A percentile compares a stretch with the other conserved stretches of the same genome.
Conservation (phyloP, 768 basidiomycete species). For the Termitomyces sp. region DNA sequence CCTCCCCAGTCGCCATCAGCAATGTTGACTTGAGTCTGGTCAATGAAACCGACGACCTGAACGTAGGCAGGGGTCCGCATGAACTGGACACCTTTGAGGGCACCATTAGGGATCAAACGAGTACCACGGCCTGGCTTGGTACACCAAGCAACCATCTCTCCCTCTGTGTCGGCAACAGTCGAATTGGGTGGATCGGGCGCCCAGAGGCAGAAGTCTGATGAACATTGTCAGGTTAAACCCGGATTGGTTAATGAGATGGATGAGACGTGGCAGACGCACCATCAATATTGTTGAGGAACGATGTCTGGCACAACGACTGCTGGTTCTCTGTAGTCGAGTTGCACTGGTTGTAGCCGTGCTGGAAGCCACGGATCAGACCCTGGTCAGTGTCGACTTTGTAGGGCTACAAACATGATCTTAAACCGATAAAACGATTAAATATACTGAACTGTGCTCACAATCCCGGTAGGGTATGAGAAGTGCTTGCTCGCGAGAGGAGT, state of each 20-base stretch:
- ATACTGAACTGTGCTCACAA: constrained; percentile 28
- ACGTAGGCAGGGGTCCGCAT: constrained; percentile 51
- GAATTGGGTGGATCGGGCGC: constrained; percentile 43
- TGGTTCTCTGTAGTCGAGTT: constrained; percentile 64
- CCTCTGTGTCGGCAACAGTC: constrained; percentile 55
- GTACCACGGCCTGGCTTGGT: constrained; percentile 60
- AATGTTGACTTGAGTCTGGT: constrained; percentile 56
- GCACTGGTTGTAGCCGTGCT: constrained; percentile 64
- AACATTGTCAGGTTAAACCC: background rate
- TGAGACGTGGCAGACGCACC: constrained; percentile 28
- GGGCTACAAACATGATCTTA: constrained; percentile 20
- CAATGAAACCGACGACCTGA: constrained; percentile 52
- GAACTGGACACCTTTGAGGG: constrained; percentile 54
- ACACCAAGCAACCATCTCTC: constrained; percentile 66
- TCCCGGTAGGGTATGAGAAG: constrained; percentile 38
- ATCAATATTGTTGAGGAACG: constrained; percentile 51
- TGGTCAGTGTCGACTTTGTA: constrained; percentile 35
- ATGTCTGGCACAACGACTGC: constrained; percentile 58
- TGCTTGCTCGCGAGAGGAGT: constrained; percentile 44
- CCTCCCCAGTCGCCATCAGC: constrained; percentile 52
- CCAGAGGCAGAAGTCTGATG: constrained; percentile 58
- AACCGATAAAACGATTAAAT: background rate
- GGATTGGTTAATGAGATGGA: background rate
- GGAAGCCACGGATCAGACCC: constrained; percentile 32
- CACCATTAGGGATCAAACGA: constrained; percentile 56